Evolutionary conservation across 2,329 filamentous ascomycete species (phyloP).

Genomic region (Calonectria crousiana): DNA sequence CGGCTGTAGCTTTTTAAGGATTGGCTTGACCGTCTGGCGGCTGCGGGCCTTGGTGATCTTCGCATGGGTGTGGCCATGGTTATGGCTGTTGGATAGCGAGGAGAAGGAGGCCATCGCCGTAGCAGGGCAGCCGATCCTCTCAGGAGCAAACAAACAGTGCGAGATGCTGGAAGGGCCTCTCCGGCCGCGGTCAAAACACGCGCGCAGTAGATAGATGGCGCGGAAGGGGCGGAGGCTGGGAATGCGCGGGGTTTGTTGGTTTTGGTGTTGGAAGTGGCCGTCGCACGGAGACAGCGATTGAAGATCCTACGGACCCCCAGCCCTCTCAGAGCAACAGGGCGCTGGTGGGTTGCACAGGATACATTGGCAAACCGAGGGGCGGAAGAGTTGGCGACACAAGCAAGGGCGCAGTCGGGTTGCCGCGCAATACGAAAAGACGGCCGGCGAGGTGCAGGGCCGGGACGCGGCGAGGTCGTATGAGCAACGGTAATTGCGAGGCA

Average conservation of each 20-base stretch:
- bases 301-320: constrained; percentile 42
- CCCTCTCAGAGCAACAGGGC: constrained; percentile 45
- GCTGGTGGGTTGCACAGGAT: constrained; percentile 37
- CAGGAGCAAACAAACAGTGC: background rate
- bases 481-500: constrained; percentile 6
- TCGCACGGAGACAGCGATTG: constrained; percentile 43
- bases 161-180: background rate
- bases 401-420: constrained; percentile 20
- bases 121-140: constrained; percentile 22
- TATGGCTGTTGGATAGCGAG: constrained; percentile 37
- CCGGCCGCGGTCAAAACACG: background rate
- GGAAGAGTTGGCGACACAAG: constrained; percentile 16
- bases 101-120: constrained; percentile 44
- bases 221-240: background rate
- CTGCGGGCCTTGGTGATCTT: constrained; percentile 59
- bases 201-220: background rate
- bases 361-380: constrained; percentile 29
- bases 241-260: constrained; percentile 32
- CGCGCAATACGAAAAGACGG: constrained; percentile 18
- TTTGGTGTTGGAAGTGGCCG: constrained; percentile 30
- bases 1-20: constrained; percentile 68
- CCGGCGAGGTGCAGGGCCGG: constrained; percentile 13
- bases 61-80: constrained; percentile 40
- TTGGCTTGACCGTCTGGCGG: constrained; percentile 69
- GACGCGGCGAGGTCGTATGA: constrained; percentile 1